Evolutionary conservation across 495 filamentous ascomycete genomes (phyloP), one percentile per base, ranked within the genome.

Genomic region (Penicillium silybi): DNA sequence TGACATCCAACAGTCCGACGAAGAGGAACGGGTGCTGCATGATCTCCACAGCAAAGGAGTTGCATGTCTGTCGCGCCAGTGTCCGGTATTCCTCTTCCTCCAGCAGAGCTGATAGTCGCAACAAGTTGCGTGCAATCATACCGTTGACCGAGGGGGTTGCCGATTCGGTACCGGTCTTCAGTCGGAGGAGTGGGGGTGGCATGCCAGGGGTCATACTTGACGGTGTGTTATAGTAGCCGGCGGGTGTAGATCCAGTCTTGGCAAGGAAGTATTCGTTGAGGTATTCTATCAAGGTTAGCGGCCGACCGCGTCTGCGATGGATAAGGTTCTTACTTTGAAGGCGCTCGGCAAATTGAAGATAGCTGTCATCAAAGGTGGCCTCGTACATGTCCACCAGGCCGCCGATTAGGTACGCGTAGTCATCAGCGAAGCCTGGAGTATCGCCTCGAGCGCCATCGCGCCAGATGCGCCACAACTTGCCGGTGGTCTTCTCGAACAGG

Each of bases 81-180:
- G 69, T 69, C 6, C 75, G 74, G 59, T 91, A 91, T 4, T 64
- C 64, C 1, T 83, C 70, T 46, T 92, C 84, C 17, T 80, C 81
- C 1, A 97, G 79, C 1, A 95, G 64, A 0, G 80, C 75, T 27
- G 82, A 81, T 16, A 98, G 78, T 3, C 90, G 83, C 65, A 89
- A 86, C 15, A 98, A 74, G 59, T 97, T 98, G 9, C 80, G 81
- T 0, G 90, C 89, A 20, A 85, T 84, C 16, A 90, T 79, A 23
- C 89, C 91, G 61, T 98, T 98, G 20, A 89, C 84, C 1, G 88
- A 92, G 1, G 93, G 95, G 45, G 90, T 87, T 15, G 88, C 86
- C 32, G 85, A 87, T 66, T 98, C 93, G 73, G 96, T 95, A 44
- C 89, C 93, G 48, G 89, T 88, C 71, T 98, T 98, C 48, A 96